A percentile compares a stretch with the other conserved stretches of the same genome.
These are phyloP conservation scores for Trichothecium sympodiale DNA, from an alignment of 2,329 filamentous ascomycete species.

Conservation along the genomic window DNA sequence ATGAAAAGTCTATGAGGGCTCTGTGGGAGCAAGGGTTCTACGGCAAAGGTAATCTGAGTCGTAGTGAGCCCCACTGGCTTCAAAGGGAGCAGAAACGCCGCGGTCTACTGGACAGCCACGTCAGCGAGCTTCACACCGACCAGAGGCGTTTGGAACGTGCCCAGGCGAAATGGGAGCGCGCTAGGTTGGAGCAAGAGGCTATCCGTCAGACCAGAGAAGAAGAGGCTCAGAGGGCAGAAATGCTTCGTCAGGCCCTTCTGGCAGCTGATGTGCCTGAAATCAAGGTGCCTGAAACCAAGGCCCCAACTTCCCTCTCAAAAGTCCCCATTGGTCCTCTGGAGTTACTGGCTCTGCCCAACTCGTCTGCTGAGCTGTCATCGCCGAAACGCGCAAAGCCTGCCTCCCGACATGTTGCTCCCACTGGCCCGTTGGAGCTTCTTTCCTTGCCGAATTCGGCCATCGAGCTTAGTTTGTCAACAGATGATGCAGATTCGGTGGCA, in stretches of 20 bases:
- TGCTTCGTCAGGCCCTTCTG: background rate
- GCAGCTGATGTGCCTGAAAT: background rate
- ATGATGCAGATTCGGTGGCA: background rate
- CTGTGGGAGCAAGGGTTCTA: conserved; percentile 98
- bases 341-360: conserved; percentile 23
- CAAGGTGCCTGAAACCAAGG: too few relatives aligned
- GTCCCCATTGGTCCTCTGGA: conserved; percentile 30
- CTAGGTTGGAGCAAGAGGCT: conserved; percentile 74
- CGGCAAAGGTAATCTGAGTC: conserved; percentile 84
- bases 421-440: conserved; percentile 34
- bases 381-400: too few relatives aligned
- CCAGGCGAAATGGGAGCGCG: conserved; percentile 81
- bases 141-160: conserved; percentile 69
- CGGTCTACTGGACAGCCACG: conserved; percentile 52
- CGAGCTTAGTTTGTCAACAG: conserved; percentile 12
- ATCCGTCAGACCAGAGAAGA: conserved; percentile 56
- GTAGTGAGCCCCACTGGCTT: conserved; percentile 91
- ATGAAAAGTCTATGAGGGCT: conserved; percentile 62
- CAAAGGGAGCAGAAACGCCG: conserved; percentile 66
- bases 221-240: conserved; percentile 26
- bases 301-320: conserved; percentile 7
- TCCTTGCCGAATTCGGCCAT: conserved; percentile 43
- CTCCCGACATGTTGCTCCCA: conserved; percentile 20
- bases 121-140: conserved; percentile 73
- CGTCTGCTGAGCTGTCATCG: conserved; percentile 4